phyloP scores from a whole-genome alignment of 805 yeast genomes.

The Torulaspora gathmanii region DNA sequence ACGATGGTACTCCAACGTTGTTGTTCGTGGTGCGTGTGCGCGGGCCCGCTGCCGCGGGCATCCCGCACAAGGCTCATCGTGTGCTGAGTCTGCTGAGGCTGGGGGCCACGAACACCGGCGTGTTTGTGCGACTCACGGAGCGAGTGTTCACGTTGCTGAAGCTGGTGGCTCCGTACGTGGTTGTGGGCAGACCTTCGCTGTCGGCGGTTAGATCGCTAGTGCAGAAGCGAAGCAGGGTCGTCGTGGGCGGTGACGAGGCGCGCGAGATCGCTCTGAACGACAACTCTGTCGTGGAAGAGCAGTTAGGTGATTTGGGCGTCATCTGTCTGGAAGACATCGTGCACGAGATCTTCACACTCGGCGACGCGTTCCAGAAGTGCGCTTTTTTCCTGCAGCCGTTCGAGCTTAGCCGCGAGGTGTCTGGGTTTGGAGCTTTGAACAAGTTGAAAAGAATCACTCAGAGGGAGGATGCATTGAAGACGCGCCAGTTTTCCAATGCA shows the following conservation, averaged over 20 bases:
- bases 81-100: constrained; percentile 60
- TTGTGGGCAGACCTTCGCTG: constrained; percentile 70
- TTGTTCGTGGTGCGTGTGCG: constrained; percentile 63
- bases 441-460: constrained; percentile 60
- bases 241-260: constrained; percentile 35
- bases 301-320: constrained; percentile 61
- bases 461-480: constrained; percentile 44
- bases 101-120: constrained; percentile 58
- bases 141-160: constrained; percentile 60
- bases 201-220: constrained; percentile 65
- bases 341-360: constrained; percentile 60
- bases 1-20: constrained; percentile 46
- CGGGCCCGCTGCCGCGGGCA: constrained; percentile 58
- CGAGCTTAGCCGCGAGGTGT: constrained; percentile 60
- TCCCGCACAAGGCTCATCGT: constrained; percentile 60
- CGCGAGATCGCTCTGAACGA: constrained; percentile 57
- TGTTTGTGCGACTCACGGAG: constrained; percentile 60
- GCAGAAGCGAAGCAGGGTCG: constrained; percentile 69
- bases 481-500: constrained; percentile 47
- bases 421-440: constrained; percentile 70
- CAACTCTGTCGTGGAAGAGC: constrained; percentile 70
- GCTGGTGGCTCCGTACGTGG: constrained; percentile 66
- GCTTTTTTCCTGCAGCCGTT: constrained; percentile 66
- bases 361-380: constrained; percentile 59
- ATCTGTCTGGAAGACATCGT: constrained; percentile 79